Conservation (phyloP, 129 eudicot genomes). For the Flaveria robusta region DNA sequence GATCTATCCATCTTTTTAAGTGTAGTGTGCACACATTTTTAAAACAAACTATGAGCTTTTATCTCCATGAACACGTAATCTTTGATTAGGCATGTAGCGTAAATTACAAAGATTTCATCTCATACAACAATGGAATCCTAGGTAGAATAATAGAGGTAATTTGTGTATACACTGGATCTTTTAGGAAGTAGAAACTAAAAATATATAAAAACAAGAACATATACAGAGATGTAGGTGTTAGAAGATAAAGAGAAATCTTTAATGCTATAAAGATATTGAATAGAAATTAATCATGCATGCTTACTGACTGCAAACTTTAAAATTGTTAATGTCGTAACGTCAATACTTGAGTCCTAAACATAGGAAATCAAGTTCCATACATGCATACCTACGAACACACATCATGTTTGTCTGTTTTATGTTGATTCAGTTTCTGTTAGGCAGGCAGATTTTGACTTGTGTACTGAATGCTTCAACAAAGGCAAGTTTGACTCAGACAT, state of each 20-base stretch:
- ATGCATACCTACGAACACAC: not conserved
- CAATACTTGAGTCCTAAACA: not conserved
- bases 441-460: slow-evolving; percentile 99
- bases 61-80: not conserved
- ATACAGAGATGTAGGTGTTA: not conserved
- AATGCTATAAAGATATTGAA: slow-evolving; percentile 3
- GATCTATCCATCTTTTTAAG: not conserved
- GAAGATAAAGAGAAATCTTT: slow-evolving; percentile 1
- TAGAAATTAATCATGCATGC: not conserved
- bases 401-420: slow-evolving; percentile 14
- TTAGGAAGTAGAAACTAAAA: not conserved
- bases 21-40: not conserved
- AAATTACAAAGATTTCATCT: not conserved
- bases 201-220: not conserved
- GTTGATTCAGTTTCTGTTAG: slow-evolving; percentile 44
- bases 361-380: not conserved
- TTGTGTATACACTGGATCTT: not conserved
- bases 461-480: slow-evolving; percentile 87
- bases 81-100: not conserved
- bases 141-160: not conserved
- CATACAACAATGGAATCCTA: not conserved
- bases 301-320: not conserved
- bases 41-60: not conserved
- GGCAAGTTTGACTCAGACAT: slow-evolving; percentile 89
- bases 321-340: not conserved